Evolutionary conservation across 208 protist species (phyloP).

Genomic region (Trypanosoma grayi): DNA sequence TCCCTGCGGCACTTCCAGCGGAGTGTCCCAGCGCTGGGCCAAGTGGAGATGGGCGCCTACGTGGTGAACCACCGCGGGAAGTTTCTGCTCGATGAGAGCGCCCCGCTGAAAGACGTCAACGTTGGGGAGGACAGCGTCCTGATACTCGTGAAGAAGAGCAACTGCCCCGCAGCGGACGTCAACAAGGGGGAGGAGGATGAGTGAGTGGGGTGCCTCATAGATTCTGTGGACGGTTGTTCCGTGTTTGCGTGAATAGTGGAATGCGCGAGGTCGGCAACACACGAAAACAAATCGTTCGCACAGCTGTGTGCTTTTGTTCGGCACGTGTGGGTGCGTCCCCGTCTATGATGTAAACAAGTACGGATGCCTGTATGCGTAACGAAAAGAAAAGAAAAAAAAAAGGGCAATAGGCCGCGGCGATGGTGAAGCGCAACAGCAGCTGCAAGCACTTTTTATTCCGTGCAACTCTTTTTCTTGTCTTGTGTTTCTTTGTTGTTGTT

Average conservation of each 20-base stretch:
- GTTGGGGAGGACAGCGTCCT: conserved; percentile 28
- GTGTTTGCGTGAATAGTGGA: background rate
- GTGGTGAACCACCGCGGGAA: conserved; percentile 39
- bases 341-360: background rate
- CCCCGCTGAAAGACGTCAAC: conserved; percentile 29
- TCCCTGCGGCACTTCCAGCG: conserved; percentile 38
- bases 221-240: background rate
- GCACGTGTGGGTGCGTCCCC: too few species aligned
- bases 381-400: conserved; percentile 4
- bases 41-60: conserved; percentile 58
- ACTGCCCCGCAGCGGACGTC: conserved; percentile 27
- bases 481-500: background rate
- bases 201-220: too few species aligned
- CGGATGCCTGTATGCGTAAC: background rate
- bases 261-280: too few species aligned
- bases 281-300: too few species aligned
- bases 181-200: conserved; percentile 23
- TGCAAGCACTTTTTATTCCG: background rate
- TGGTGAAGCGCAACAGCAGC: background rate
- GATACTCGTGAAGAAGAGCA: conserved; percentile 42
- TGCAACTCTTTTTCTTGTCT: conserved; percentile 8
- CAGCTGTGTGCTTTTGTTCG: too few species aligned
- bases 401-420: background rate
- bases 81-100: conserved; percentile 37
- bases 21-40: conserved; percentile 20